These are phyloP conservation scores for Flaveria sonorensis DNA, from an alignment of 129 eudicot species.

Conservation along the genomic window DNA sequence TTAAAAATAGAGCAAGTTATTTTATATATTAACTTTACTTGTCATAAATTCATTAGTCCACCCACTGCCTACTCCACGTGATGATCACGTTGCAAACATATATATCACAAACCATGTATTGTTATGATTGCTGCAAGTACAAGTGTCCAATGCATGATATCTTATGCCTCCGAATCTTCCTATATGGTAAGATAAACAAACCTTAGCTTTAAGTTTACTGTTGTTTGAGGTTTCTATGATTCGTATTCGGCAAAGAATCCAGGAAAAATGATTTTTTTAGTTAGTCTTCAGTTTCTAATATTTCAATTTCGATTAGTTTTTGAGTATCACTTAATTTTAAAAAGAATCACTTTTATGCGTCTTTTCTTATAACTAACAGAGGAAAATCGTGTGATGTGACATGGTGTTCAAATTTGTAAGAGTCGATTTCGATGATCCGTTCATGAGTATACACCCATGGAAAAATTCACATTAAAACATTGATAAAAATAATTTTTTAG, in stretches of 20 bases:
- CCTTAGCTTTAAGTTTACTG: slow-evolving; percentile 13
- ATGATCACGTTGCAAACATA: slow-evolving; percentile 33
- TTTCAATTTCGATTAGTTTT: not conserved
- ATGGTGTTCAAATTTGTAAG: too few relatives aligned
- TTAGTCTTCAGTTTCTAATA: not conserved
- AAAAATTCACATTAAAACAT: too few relatives aligned
- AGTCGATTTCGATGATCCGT: too few relatives aligned
- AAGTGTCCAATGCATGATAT: slow-evolving; percentile 6
- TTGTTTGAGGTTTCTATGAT: slow-evolving; percentile 25
- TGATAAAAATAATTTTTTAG: too few relatives aligned
- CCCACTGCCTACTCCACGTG: slow-evolving; percentile 42
- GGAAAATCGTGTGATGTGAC: too few relatives aligned
- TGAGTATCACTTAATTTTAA: not conserved
- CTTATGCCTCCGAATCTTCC: slow-evolving; percentile 12
- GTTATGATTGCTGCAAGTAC: slow-evolving; percentile 19
- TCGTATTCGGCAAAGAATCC: slow-evolving; percentile 19
- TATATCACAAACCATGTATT: slow-evolving; percentile 3
- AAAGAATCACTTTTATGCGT: not conserved
- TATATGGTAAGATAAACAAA: slow-evolving; percentile 1
- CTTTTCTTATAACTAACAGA: too few relatives aligned
- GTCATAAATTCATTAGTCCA: slow-evolving; percentile 19
- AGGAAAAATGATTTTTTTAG: slow-evolving; percentile 22
- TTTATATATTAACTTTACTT: slow-evolving; percentile 5
- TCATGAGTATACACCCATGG: too few relatives aligned
- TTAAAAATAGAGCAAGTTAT: slow-evolving; percentile 5